Conservation (phyloP, 345 rosid genomes). For the Eucalyptus camaldulensis region DNA sequence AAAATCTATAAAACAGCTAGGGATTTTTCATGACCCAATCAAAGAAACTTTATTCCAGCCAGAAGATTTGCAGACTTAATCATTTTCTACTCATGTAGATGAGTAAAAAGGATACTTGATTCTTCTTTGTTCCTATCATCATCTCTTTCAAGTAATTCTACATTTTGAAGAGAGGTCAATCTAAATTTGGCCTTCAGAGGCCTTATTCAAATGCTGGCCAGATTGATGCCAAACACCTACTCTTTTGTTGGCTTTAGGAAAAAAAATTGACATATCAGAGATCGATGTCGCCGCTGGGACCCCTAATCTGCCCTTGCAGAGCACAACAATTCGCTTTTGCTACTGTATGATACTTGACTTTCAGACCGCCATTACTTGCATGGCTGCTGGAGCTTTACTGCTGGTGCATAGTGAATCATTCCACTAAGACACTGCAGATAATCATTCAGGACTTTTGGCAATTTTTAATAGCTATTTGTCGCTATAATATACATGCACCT, state of each 20-base stretch:
- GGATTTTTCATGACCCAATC: neutral
- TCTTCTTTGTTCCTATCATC: neutral
- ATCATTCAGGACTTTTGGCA: neutral
- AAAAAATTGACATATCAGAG: neutral
- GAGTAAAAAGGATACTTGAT: neutral
- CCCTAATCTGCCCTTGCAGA: neutral
- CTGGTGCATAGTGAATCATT: neutral
- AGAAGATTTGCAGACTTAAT: neutral
- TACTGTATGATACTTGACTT: neutral
- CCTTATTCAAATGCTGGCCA: neutral
- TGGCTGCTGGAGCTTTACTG: neutral
- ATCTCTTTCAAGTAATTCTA: neutral
- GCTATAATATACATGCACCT: neutral
- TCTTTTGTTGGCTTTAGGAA: neutral
- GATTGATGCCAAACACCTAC: neutral
- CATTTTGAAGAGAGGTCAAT: neutral
- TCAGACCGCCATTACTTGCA: neutral
- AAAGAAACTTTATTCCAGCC: neutral
- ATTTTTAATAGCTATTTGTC: neutral
- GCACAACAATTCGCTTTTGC: neutral
- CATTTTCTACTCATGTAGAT: neutral
- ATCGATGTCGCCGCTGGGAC: neutral
- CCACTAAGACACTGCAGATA: slow-evolving; percentile 1
- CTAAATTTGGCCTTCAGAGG: neutral
- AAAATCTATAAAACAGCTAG: neutral